Percentiles rank a stretch among this genome's conserved stretches.
These are phyloP conservation scores for Pseudogymnoascus sp. DNA, from an alignment of 2,329 filamentous ascomycete species.

Conservation along the genomic window DNA sequence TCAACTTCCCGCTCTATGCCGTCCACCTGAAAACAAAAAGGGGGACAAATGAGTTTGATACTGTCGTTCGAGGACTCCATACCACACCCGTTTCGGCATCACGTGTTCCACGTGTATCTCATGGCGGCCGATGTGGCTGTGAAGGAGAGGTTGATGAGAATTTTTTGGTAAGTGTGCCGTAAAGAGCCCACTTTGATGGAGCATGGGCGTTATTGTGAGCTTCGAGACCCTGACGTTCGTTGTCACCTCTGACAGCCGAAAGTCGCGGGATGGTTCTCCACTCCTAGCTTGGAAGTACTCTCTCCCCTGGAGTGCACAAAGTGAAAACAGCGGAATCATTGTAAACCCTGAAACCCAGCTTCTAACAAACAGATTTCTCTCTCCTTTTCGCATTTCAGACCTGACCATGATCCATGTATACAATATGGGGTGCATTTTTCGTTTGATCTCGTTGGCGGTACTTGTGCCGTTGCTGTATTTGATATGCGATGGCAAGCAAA, in stretches of 20 bases:
- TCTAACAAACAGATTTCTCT: background rate
- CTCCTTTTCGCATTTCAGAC: background rate
- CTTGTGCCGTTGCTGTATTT: background rate
- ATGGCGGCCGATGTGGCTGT: background rate
- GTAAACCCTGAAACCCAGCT: background rate
- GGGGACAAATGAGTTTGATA: background rate
- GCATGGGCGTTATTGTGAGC: background rate
- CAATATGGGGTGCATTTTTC: background rate
- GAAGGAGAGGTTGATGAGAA: background rate
- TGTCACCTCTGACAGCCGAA: background rate
- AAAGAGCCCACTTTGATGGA: background rate
- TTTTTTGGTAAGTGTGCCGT: background rate
- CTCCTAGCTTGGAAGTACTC: background rate
- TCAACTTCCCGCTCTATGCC: background rate
- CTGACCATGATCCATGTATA: background rate
- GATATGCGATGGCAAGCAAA: background rate
- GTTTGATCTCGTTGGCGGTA: background rate
- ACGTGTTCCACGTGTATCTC: background rate
- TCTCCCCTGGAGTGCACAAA: background rate
- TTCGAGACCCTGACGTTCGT: background rate
- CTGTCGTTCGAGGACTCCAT: background rate
- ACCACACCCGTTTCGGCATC: background rate
- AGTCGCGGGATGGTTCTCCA: background rate
- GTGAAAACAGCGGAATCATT: background rate
- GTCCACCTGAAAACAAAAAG: background rate